These are phyloP conservation scores for Chytriomyces sp. DNA, from an alignment of 192 early-diverging fungal genomes.

Conservation along the genomic window DNA sequence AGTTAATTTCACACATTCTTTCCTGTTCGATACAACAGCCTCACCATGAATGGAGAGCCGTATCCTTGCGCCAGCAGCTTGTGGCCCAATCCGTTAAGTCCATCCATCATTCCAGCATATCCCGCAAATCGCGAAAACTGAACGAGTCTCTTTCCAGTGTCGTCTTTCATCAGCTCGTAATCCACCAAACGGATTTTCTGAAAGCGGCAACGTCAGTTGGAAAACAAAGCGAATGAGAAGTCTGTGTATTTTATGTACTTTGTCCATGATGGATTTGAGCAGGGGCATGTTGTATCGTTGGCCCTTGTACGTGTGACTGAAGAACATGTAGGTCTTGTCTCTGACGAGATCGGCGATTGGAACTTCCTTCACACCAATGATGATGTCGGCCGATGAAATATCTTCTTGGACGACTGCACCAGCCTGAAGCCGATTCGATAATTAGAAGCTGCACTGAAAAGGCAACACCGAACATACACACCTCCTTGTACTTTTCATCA, in stretches of 20 bases:
- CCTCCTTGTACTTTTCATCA: slow-evolving; percentile 81
- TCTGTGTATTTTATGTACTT: slow-evolving; percentile 58
- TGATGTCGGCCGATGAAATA: slow-evolving; percentile 84
- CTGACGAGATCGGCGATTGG: slow-evolving; percentile 79
- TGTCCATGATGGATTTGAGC: slow-evolving; percentile 86
- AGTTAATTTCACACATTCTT: background rate
- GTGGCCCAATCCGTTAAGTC: slow-evolving; percentile 89
- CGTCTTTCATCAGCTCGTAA: slow-evolving; percentile 92
- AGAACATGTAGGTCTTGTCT: slow-evolving; percentile 91
- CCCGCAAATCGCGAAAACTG: slow-evolving; percentile 94
- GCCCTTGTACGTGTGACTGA: slow-evolving; percentile 98
- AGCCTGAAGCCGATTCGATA: slow-evolving; percentile 50
- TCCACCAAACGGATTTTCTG: slow-evolving; percentile 90
- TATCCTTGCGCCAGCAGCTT: slow-evolving; percentile 88
- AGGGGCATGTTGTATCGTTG: slow-evolving; percentile 92
- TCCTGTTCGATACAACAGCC: slow-evolving; percentile 18
- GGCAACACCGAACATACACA: slow-evolving; percentile 30
- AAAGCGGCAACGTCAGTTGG: background rate
- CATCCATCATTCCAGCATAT: slow-evolving; percentile 89
- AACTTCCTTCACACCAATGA: slow-evolving; percentile 97
- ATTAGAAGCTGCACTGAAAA: slow-evolving; percentile 9
- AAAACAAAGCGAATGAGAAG: slow-evolving; percentile 22
- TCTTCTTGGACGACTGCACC: slow-evolving; percentile 89
- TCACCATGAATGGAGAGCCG: slow-evolving; percentile 86
- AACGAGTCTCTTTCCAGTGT: slow-evolving; percentile 75